These are phyloP conservation scores for Acorus gramineus DNA, from an alignment of 106 monocot species.

Conservation along the genomic window DNA sequence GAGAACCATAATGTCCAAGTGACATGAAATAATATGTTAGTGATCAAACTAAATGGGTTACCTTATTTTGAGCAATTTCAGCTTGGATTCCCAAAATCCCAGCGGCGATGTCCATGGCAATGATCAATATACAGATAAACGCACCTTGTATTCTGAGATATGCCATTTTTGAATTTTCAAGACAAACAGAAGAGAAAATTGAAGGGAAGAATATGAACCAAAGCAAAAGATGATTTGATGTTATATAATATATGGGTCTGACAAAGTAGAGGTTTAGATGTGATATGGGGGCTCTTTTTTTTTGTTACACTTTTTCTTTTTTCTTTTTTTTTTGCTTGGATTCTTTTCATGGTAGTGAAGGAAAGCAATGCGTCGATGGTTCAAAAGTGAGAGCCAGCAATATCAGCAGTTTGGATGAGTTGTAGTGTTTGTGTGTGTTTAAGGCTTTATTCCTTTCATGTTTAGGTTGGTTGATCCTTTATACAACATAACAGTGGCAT, in stretches of 20 bases:
- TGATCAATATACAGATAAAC: constrained; percentile 46
- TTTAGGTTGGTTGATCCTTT: too few species aligned
- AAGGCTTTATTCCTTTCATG: too few species aligned
- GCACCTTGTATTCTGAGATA: constrained; percentile 13
- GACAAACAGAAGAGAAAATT: neutral
- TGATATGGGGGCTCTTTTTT: constrained; percentile 3
- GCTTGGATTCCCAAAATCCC: constrained; percentile 74
- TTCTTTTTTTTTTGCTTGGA: constrained; percentile 6
- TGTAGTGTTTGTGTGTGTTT: too few species aligned
- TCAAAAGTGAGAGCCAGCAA: too few species aligned
- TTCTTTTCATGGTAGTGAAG: constrained; percentile 23
- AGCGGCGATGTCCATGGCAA: constrained; percentile 47
- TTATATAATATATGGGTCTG: neutral
- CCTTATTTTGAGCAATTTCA: constrained; percentile 62
- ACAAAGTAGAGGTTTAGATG: neutral
- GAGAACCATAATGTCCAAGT: too few species aligned
- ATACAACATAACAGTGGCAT: too few species aligned
- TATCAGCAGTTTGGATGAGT: too few species aligned
- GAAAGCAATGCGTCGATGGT: constrained; percentile 10
- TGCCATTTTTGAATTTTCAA: constrained; percentile 16
- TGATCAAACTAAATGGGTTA: neutral
- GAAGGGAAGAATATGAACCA: neutral
- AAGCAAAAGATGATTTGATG: constrained; percentile 10
- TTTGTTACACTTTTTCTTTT: constrained; percentile 1
- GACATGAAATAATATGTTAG: too few species aligned